A percentile compares a stretch with the other conserved stretches of the same genome.
Evolutionary conservation across 768 basidiomycete genomes (phyloP).

Genomic region (Boletellus emodensis): DNA sequence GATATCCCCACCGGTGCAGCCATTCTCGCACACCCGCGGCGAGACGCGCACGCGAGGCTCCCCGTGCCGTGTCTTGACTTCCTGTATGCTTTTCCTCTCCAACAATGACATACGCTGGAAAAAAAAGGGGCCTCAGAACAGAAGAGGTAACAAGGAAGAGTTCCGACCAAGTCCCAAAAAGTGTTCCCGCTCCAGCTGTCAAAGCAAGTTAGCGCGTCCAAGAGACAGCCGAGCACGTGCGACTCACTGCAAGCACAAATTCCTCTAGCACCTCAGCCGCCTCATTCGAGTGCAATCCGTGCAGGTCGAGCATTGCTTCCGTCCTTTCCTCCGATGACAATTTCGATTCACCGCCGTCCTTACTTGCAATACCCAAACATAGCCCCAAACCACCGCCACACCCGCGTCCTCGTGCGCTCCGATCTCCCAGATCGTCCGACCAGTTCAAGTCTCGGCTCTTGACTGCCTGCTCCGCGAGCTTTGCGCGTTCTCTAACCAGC

Average conservation of each 20-base stretch:
- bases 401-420: conserved; percentile 64
- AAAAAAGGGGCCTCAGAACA: conserved; percentile 5
- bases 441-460: conserved; percentile 63
- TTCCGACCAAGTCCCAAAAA: conserved; percentile 76
- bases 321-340: conserved; percentile 83
- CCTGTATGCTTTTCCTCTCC: conserved; percentile 97
- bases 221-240: background rate
- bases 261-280: conserved; percentile 88
- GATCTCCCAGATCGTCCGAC: conserved; percentile 83
- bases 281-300: conserved; percentile 91
- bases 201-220: conserved; percentile 13
- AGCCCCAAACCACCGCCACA: conserved; percentile 85
- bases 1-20: conserved; percentile 92
- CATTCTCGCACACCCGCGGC: conserved; percentile 86
- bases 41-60: conserved; percentile 77
- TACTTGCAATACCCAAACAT: conserved; percentile 77
- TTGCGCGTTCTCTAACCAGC: conserved; percentile 79
- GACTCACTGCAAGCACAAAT: conserved; percentile 77
- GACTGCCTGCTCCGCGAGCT: conserved; percentile 72
- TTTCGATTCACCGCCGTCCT: conserved; percentile 52
- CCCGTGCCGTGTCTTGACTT: conserved; percentile 78
- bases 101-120: conserved; percentile 78
- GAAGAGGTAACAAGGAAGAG: conserved; percentile 19
- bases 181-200: conserved; percentile 79
- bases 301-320: conserved; percentile 83